These are phyloP conservation scores for Paecilomyces dactylethromorphus DNA, from an alignment of 2,329 filamentous ascomycete species.

Conservation along the genomic window DNA sequence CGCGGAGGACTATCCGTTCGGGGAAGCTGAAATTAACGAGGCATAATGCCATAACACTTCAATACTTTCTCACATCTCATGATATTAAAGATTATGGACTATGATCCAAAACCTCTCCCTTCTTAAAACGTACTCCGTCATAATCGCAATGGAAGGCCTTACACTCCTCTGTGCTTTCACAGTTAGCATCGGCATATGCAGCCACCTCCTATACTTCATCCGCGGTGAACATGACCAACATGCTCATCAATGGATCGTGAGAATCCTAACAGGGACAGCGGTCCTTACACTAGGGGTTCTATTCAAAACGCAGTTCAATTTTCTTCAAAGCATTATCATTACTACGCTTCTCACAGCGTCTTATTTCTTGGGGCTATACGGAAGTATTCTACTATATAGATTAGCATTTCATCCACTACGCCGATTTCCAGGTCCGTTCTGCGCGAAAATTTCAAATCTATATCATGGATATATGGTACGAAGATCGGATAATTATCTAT, in stretches of 20 bases:
- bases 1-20: not conserved
- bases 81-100: not conserved
- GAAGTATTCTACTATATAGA: constrained; percentile 10
- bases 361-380: constrained; percentile 9
- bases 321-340: not conserved
- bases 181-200: not conserved
- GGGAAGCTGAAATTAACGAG: not conserved
- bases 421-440: constrained; percentile 8
- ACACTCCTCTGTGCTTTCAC: not conserved
- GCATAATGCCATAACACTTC: not conserved
- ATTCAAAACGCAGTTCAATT: not conserved
- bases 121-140: not conserved
- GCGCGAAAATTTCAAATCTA: constrained; percentile 4
- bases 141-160: not conserved
- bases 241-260: not conserved
- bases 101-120: too few relatives aligned
- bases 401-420: constrained; percentile 8
- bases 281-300: not conserved
- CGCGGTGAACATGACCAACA: not conserved
- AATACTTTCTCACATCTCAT: not conserved
- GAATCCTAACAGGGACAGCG: not conserved
- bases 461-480: constrained; percentile 1
- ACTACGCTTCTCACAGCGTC: not conserved
- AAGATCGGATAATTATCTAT: not conserved
- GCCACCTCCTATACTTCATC: not conserved